Base-by-base conservation (phyloP, 176 grass and related monocot species). In the Pharus latifolius region DNA sequence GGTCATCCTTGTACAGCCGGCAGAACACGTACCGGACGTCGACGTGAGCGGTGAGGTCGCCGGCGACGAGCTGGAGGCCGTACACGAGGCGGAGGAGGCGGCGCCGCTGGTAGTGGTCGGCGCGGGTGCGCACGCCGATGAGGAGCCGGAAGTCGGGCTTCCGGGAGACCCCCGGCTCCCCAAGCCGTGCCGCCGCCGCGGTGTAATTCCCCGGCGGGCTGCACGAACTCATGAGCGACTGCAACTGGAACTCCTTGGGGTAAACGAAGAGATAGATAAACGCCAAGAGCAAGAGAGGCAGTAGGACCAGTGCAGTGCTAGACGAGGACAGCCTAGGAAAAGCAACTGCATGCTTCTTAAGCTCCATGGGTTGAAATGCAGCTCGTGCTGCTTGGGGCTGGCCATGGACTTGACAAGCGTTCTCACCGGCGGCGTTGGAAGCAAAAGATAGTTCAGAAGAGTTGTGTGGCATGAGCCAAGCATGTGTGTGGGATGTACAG, bases 21-120 rank as follows among this genome's bases (percentile, higher is more conserved):
- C 89, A 88, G 78, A 92, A 84, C 22, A 88, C 80, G 72, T 65
- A 92, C 17, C 84, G 84, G 2, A 88, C 58, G 51, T 92, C 84
- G 9, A 92, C 65, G 59, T 84, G 89, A 31, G 81, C 81, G 1
- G 78, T 1, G 0, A 92, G 84, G 17, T 26, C 1, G 52, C 37
- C 47, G 30, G 73, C 1, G 11, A 75, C 54, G 4, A 77, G 57
- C 72, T 81, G 84, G 2, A 81, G 78, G 3, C 59, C 72, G 79
- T 88, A 92, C 32, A 87, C 84, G 80, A 88, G 80, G 67, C 89
- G 89, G 4, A 88, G 78, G 23, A 92, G 74, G 61, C 85, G 80
- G 2, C 84, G 85, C 1, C 89, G 81, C 52, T 92, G 62, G 60
- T 80, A 84, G 12, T 65, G 65, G 60, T 92, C 84, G 3, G 84